A percentile compares a stretch with the other conserved stretches of the same genome.
phyloP scores from a whole-genome alignment of 2,329 filamentous ascomycete genomes.

The Fusarium sp. region DNA sequence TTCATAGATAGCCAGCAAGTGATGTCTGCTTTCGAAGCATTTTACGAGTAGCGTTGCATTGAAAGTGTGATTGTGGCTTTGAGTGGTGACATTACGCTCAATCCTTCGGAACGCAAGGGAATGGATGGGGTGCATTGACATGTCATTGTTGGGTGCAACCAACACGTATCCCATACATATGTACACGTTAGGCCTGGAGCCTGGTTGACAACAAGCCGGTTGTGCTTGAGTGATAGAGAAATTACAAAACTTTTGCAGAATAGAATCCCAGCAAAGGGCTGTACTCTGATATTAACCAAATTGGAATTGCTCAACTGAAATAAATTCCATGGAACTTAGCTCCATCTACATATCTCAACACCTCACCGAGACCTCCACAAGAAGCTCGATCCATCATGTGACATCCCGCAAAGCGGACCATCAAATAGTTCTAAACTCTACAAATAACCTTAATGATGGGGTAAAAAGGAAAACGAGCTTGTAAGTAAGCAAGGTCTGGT shows the following conservation, averaged over 20 bases:
- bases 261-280: neutral
- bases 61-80: neutral
- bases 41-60: neutral
- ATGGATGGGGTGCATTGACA: neutral
- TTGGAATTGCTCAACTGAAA: neutral
- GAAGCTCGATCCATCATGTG: neutral
- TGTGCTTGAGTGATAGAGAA: neutral
- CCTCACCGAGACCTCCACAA: neutral
- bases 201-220: neutral
- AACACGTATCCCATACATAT: neutral
- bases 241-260: too few relatives aligned
- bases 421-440: too few relatives aligned
- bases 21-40: neutral
- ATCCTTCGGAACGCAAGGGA: neutral
- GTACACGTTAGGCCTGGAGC: neutral
- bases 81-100: neutral
- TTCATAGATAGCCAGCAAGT: constrained; percentile 35
- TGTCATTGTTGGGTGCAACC: neutral
- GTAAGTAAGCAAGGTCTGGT: neutral
- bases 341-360: too few relatives aligned
- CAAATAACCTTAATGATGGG: neutral
- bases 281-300: too few relatives aligned
- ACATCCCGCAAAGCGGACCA: neutral
- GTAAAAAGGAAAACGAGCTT: neutral
- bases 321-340: neutral